Evolutionary conservation across 169 alveolate genomes (phyloP), one percentile per base, ranked within the genome.

Genomic region (Eimeria zaria): DNA sequence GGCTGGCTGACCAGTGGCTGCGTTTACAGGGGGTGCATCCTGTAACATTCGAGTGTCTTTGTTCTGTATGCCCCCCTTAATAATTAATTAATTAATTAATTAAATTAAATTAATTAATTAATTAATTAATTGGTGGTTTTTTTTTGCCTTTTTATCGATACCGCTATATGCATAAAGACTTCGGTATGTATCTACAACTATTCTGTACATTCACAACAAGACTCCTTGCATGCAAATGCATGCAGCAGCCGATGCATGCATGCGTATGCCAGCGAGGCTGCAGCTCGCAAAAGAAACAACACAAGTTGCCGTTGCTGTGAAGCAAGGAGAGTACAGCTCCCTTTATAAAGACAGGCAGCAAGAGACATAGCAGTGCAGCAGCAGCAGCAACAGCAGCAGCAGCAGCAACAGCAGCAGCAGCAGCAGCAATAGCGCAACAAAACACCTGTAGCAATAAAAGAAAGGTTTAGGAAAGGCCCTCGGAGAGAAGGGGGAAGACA

Each of bases 1-100:
- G 36, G 46, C 55, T 84, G 69, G 91, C 58, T 16, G 91, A 84
- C 41, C 91, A 84, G 91, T 84, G 91, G 91, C 58, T 84, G 36
- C 91, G 91, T 24, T 12, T 84, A 58, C 91, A 39, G 53, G 91
- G 91, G 5, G 30, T 6, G 4, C 91, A 84, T 58, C 91, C 91
- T 14, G 91, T 84, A 16, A 84, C 78, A 9, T 58, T 84, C 9
- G 91, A 84, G 14, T 24, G 24, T 24, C 22, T 84, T 11, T 84
- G 60, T 22, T 2, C 22, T 5, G 3, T 33, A 6, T 84, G 91
- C 20, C 91, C 91, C 16, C 78, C 78, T 84, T 84, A 53, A n/a
- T 8, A 36, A 20, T 9, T 20, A 12, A 12, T 60, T 60, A 60
- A 12, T 60, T 64, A 8, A 4, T 64, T 27, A 58, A 51, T 51